Evolutionary conservation across 371 early-diverging fungal genomes (phyloP), one percentile per base, ranked within the genome.

Genomic region (Mortierella sp.): DNA sequence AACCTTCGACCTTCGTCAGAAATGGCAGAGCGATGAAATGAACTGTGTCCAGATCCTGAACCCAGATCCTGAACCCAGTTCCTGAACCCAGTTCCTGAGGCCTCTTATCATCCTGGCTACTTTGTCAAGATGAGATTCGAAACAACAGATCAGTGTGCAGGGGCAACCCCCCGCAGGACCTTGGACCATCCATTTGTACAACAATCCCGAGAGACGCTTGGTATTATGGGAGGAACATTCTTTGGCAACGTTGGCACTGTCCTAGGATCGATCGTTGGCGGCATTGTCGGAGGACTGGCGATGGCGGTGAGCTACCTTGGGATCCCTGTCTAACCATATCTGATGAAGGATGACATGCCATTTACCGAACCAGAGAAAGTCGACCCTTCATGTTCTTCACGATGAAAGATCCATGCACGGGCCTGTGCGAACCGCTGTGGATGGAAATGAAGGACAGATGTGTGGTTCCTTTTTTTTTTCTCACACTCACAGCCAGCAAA

Each of bases 121-220:
- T 63, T 67, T 50, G 67, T 72, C 21, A 58, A 63, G 18, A 59
- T 72, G 56, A 55, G 24, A 39, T 72, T 54, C 46, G 73, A 67
- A 10, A 34, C n/a, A 14, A 49, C 67, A 6, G 50, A 43, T 0
- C 39, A 54, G 10, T 72, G 72, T 28, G 34, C 46, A 5, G 70
- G 59, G 8, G 61, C 46, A 10, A 51, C 42, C 7, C 12, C 64
- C 64, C 26, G 48, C 64, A 16, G 56, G 47, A 2, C 73, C 73
- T 24, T 72, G 67, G 73, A 52, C 63, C 0, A 72, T 72, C 34
- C 73, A 72, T 42, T 28, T 72, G 8, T 72, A 72, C 24, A 72
- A 72, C 49, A 72, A 63, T 30, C 67, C 59, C 12, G 56, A 67
- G n/a, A 54, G 62, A 24, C 42, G 2, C 26, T 58, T 14, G 63